Evolutionary conservation across 176 grass and related monocot genomes (phyloP), one percentile per base, ranked within the genome.

Genomic region (Cymbopogon citratus): DNA sequence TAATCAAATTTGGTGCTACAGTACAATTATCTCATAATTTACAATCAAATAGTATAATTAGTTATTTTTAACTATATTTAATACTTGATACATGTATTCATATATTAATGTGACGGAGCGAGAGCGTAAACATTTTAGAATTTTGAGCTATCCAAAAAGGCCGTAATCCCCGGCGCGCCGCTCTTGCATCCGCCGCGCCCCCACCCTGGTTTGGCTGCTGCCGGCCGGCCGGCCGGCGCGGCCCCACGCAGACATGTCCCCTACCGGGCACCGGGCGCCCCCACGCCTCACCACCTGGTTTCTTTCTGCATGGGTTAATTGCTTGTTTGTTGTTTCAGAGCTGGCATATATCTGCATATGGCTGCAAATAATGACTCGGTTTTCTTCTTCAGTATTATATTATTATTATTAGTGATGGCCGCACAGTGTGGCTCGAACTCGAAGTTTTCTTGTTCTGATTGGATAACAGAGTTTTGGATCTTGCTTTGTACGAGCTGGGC

Each of bases 121-220:
- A n/a, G n/a, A n/a, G n/a, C n/a, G n/a, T n/a, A n/a, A n/a, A n/a
- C n/a, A n/a, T n/a, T n/a, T n/a, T n/a, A n/a, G n/a, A n/a, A n/a
- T n/a, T n/a, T n/a, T n/a, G n/a, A n/a, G n/a, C n/a, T n/a, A n/a
- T n/a, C n/a, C n/a, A n/a, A n/a, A n/a, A n/a, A n/a, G n/a, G n/a
- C n/a, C n/a, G n/a, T n/a, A n/a, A n/a, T n/a, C n/a, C 14, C 43
- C 12, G 0, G 43, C 43, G 43, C 43, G 43, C 43, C 43, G 43
- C 10, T 43, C 40, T 43, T 10, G 15, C 21, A 0, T 41, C 36
- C 27, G 29, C 27, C 40, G 40, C 40, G 39, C 40, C 36, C 69
- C 67, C 35, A 8, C 24, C 57, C 83, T 29, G 51, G 56, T 80
- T 70, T 75, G 87, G 87, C 62, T 54, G 80, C 80, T 66, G 66